Conservation (phyloP, 176 grass and related monocot species). For the Oryza officinalis region DNA sequence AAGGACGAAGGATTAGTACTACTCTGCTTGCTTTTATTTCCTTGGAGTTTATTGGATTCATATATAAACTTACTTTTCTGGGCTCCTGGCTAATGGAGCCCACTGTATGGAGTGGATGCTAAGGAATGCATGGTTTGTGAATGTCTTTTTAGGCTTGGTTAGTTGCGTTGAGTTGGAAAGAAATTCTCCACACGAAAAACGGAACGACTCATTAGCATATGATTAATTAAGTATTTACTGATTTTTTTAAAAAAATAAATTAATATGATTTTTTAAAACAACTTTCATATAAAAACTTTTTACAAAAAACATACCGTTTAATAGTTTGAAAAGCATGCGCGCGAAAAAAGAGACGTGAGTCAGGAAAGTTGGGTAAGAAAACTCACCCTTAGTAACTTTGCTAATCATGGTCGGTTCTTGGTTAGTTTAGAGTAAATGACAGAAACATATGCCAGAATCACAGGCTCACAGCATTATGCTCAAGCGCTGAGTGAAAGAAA, state of each 20-base stretch:
- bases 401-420: not conserved
- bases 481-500: not conserved
- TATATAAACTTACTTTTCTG: constrained; percentile 10
- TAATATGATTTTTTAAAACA: too few species aligned
- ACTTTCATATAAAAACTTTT: too few species aligned
- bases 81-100: constrained; percentile 20
- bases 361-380: too few species aligned
- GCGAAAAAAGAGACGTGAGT: too few species aligned
- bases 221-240: too few species aligned
- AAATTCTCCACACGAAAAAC: too few species aligned
- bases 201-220: too few species aligned
- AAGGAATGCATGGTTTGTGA: constrained; percentile 32
- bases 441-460: not conserved
- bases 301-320: too few species aligned
- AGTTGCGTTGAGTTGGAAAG: too few species aligned
- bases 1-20: constrained; percentile 27
- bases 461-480: not conserved
- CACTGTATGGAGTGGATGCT: constrained; percentile 34
- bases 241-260: too few species aligned
- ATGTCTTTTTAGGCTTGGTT: too few species aligned
- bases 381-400: not conserved
- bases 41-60: constrained; percentile 8
- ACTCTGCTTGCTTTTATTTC: not conserved
- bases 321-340: too few species aligned
- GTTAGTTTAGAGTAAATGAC: not conserved